Evolutionary conservation across 768 basidiomycete genomes (phyloP).

Genomic region (Tylopilus felleus): DNA sequence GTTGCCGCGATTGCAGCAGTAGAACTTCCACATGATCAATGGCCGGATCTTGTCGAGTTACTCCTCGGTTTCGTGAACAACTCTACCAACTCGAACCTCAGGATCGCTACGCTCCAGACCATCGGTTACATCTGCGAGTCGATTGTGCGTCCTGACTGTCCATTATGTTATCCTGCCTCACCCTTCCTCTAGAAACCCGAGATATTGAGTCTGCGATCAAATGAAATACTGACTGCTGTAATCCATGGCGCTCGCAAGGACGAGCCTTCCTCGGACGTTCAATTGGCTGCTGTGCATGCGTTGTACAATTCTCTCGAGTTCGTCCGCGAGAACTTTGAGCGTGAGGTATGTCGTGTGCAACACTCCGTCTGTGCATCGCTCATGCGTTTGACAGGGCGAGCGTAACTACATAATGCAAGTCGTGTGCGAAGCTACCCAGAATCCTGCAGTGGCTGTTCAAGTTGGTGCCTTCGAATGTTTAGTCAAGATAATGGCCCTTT

Average conservation of each 20-base stretch:
- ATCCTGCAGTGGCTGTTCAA: slow-evolving; percentile 72
- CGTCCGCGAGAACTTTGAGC: slow-evolving; percentile 95
- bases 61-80: slow-evolving; percentile 86
- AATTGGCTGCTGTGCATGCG: slow-evolving; percentile 88
- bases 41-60: slow-evolving; percentile 87
- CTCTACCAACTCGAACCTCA: slow-evolving; percentile 64
- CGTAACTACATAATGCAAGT: slow-evolving; percentile 99
- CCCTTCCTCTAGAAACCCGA: slow-evolving; percentile 73
- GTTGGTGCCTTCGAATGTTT: slow-evolving; percentile 96
- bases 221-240: slow-evolving; percentile 97
- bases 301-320: slow-evolving; percentile 96
- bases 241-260: slow-evolving; percentile 98
- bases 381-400: slow-evolving; percentile 65
- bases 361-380: not conserved
- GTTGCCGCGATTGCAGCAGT: slow-evolving; percentile 92
- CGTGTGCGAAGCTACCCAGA: slow-evolving; percentile 97
- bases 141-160: slow-evolving; percentile 62
- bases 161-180: slow-evolving; percentile 6
- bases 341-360: slow-evolving; percentile 63
- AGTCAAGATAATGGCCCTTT: slow-evolving; percentile 94
- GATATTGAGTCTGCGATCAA: slow-evolving; percentile 81
- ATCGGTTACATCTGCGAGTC: slow-evolving; percentile 98
- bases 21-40: slow-evolving; percentile 84
- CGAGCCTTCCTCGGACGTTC: slow-evolving; percentile 87
- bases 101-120: slow-evolving; percentile 86